Base-by-base conservation (phyloP, 805 yeast genomes). In the Saccharomyces cerevisiae region DNA sequence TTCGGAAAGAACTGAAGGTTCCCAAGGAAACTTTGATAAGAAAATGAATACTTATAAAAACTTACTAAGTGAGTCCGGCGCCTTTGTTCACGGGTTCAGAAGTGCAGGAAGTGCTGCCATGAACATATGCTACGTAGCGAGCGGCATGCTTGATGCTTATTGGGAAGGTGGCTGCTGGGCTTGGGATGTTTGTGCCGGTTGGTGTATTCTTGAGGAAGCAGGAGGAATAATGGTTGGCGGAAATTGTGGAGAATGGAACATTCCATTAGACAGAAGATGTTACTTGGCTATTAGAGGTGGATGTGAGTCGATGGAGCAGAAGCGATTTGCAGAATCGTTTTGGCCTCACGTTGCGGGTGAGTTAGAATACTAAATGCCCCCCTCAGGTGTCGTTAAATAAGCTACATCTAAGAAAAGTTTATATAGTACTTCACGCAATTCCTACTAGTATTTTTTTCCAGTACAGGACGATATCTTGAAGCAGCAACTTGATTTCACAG, bases 111-210 rank as follows among this genome's bases (percentile, higher is more conserved):
- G 85, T 21, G 86, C 87, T 0, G 87, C 87, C 5, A 75, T 82
- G 77, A 82, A 82, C 62, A 66, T 81, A 41, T 76, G 83, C 48
- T 76, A 78, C 48, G 80, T 79, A 4, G 85, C 87, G 0, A 72
- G 79, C 3, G 87, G 87, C 5, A 73, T 73, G 54, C 56, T 81
- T 28, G 87, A 83, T 61, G 76, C 81, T 3, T 83, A 83, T 66
- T 83, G 87, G 85, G 85, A 81, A 67, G 85, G 85, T 50, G 85
- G 85, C n/a, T 81, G 84, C 62, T 80, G 77, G 64, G 79, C 82
- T 26, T 83, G 87, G 87, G 87, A 83, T 63, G 85, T 82, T 1
- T 80, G 85, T 64, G 87, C 86, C 14, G 84, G 85, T 43, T 82
- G 85, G 84, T 75, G 81, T 49, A 79, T 83, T 50, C 61, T 82